These are phyloP conservation scores for Carallia pectinifolia DNA, from an alignment of 345 rosid species.

Conservation along the genomic window DNA sequence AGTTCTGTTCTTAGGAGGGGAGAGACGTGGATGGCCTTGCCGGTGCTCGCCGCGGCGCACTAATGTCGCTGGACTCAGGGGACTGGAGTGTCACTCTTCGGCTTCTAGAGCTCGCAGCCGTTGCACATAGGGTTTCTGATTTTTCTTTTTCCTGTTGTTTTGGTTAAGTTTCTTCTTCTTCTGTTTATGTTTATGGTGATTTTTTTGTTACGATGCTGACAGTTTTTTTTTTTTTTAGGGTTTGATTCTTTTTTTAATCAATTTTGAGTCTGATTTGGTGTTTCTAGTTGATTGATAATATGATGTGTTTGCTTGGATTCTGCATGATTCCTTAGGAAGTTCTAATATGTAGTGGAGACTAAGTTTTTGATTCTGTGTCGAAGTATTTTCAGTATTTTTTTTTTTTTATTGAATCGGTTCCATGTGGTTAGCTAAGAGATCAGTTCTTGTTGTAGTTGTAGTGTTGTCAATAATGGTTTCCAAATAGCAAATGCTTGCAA, in stretches of 20 bases:
- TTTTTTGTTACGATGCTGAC: not conserved
- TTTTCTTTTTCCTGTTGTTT: not conserved
- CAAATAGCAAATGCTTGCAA: not conserved
- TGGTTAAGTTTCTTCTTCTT: not conserved
- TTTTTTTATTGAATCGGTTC: too few relatives aligned
- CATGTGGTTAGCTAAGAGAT: too few relatives aligned
- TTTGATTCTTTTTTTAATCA: not conserved
- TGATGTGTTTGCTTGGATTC: not conserved
- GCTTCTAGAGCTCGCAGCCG: constrained; percentile 51
- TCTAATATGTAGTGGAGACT: too few relatives aligned
- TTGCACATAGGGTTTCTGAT: constrained; percentile 31
- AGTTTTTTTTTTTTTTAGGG: not conserved
- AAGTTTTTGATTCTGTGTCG: too few relatives aligned
- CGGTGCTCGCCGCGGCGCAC: constrained; percentile 26
- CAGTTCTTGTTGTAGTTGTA: not conserved
- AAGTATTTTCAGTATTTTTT: too few relatives aligned
- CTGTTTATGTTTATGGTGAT: not conserved
- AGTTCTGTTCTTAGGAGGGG: not conserved
- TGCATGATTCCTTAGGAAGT: too few relatives aligned
- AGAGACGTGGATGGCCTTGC: constrained; percentile 33
- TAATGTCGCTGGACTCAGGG: constrained; percentile 59
- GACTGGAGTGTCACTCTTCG: constrained; percentile 52
- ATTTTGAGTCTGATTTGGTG: not conserved
- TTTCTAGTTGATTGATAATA: not conserved
- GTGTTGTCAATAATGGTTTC: not conserved